Evolutionary conservation across 148 eudicot genomes (phyloP).

Genomic region (Gaultheria prostrata): DNA sequence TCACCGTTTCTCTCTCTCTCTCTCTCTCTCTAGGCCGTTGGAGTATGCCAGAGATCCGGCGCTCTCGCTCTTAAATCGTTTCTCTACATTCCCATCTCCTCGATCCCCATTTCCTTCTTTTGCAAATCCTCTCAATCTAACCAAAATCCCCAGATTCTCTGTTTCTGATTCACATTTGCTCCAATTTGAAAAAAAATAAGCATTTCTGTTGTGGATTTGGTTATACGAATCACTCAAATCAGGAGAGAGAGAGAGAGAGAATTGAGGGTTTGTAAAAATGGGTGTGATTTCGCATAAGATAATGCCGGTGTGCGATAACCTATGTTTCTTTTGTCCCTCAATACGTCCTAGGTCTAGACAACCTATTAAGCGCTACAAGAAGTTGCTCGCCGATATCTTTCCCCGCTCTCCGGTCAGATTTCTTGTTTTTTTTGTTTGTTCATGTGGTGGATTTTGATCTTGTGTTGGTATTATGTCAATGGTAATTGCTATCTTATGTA

Average conservation of each 20-base stretch:
- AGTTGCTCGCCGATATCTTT: conserved; percentile 66
- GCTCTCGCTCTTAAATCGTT: conserved; percentile 16
- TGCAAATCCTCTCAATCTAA: conserved; percentile 1
- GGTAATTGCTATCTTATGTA: not conserved
- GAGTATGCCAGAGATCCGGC: conserved; percentile 16
- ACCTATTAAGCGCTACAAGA: conserved; percentile 84
- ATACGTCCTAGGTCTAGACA: conserved; percentile 78
- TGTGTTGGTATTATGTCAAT: not conserved
- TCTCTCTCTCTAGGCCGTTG: not conserved
- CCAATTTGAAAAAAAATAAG: not conserved
- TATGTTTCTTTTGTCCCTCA: conserved; percentile 75
- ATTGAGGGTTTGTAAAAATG: conserved; percentile 15
- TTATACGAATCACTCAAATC: not conserved
- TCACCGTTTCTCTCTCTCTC: too few relatives aligned
- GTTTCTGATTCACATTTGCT: not conserved
- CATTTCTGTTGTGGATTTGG: not conserved
- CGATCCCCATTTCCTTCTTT: not conserved
- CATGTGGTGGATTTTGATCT: not conserved
- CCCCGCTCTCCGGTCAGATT: conserved; percentile 63
- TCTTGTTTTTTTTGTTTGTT: not conserved
- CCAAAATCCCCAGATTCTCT: not conserved
- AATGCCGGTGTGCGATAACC: conserved; percentile 61
- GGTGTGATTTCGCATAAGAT: conserved; percentile 63
- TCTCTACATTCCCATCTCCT: not conserved
- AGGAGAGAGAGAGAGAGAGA: not conserved